Base-by-base conservation (phyloP, 2,329 filamentous ascomycete species). In the Pestalotiopsis sp. region DNA sequence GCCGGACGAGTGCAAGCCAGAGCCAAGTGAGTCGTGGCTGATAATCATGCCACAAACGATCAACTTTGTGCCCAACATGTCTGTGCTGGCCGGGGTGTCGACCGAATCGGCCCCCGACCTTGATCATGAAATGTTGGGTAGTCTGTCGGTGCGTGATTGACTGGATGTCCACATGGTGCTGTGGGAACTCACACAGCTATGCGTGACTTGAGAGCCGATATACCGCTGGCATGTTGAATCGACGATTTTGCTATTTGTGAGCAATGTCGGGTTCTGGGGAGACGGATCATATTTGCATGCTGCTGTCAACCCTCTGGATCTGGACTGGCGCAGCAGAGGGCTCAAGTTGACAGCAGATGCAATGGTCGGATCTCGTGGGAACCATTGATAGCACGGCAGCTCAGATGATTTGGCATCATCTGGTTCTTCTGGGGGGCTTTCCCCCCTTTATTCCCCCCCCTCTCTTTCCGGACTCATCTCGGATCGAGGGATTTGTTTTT, bases 1-100 rank as follows among this genome's bases (percentile, higher is more conserved):
- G 92, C 77, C 88, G 92, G 25, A 93, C 92, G 14, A 93, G 92
- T 73, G 90, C 90, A 12, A 91, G 90, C 77, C 86, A 89, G 69
- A 91, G 89, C 76, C 87, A 90, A 70, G 80, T 85, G 72, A 90
- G 87, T 76, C 86, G 87, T 20, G 77, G 75, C 38, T 79, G 72
- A 70, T 52, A n/a, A 17, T 62, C 25, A 23, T 62, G 20, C 20
- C 38, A 27, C 17, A 52, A n/a, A 12, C 13, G 45, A 36, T 59
- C 45, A 17, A 41, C 41, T 14, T 41, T 9, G 14, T 52, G 17
- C 45, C 17, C 45, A n/a, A 52, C 20, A n/a, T n/a, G 4, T 9
- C 17, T n/a, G 20, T 12, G 17, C 23, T 3, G 17, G 45, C n/a
- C 17, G 9, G 7, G 45, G 14, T n/a, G 6, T 38, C 57, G 57